phyloP scores from a whole-genome alignment of 805 yeast species.

The Candida glaebosa region DNA sequence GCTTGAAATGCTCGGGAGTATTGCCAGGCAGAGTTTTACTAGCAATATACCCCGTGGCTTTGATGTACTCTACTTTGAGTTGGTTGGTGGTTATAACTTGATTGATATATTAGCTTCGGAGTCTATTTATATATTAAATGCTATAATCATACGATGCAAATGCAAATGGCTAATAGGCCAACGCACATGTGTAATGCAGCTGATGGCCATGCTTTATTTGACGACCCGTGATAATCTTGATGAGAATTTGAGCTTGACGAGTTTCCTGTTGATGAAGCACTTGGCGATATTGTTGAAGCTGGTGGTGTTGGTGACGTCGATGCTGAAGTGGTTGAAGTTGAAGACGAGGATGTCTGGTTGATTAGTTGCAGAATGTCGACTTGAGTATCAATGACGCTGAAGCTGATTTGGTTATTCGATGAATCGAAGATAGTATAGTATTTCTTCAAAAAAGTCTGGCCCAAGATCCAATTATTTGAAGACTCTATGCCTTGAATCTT shows the following conservation, averaged over 20 bases:
- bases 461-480: conserved; percentile 52
- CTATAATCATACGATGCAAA: conserved; percentile 4
- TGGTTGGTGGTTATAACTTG: conserved; percentile 65
- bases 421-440: conserved; percentile 59
- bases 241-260: background rate
- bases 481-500: conserved; percentile 57
- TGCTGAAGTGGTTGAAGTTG: background rate
- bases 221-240: background rate
- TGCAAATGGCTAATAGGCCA: background rate
- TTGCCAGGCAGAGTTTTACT: conserved; percentile 56
- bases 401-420: conserved; percentile 47
- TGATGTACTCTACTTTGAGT: conserved; percentile 58
- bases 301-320: conserved; percentile 2
- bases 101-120: conserved; percentile 1
- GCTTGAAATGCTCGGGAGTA: conserved; percentile 64
- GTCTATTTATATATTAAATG: background rate
- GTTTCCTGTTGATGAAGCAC: background rate
- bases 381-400: conserved; percentile 14
- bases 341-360: conserved; percentile 1
- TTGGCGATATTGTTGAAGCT: background rate
- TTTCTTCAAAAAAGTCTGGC: conserved; percentile 55
- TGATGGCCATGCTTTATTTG: conserved; percentile 1
- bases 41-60: conserved; percentile 64
- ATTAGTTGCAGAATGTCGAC: background rate
- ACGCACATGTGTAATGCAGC: background rate